These are phyloP conservation scores for Candida tibetensis DNA, from an alignment of 805 yeast species.

Conservation along the genomic window DNA sequence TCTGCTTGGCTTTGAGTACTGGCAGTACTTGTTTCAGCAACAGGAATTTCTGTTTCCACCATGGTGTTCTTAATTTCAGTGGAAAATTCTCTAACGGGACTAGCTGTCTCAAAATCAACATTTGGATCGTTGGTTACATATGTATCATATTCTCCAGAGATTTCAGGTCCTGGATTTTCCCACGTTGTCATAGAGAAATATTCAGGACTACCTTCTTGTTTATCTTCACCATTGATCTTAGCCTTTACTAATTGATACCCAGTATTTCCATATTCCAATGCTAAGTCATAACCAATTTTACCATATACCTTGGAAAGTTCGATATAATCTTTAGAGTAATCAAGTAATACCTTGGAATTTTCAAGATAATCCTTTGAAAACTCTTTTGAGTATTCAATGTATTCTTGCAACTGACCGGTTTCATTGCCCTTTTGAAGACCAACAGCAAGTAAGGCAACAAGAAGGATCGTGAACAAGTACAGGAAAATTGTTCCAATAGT, in stretches of 20 bases:
- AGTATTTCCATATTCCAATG: conserved; percentile 21
- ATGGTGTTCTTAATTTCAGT: background rate
- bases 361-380: conserved; percentile 3
- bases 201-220: conserved; percentile 16
- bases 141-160: conserved; percentile 2
- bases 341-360: background rate
- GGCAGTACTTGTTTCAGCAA: background rate
- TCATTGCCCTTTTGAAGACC: conserved; percentile 34
- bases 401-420: conserved; percentile 30
- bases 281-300: conserved; percentile 12
- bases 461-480: conserved; percentile 31
- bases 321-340: conserved; percentile 9
- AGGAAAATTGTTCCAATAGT: conserved; percentile 32
- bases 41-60: too few species aligned
- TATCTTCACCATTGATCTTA: conserved; percentile 21
- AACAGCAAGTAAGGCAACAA: conserved; percentile 31
- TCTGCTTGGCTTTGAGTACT: too few species aligned
- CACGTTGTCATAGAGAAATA: conserved; percentile 25
- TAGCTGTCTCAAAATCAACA: background rate
- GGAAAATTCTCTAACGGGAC: background rate
- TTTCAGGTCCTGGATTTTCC: conserved; percentile 6
- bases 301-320: conserved; percentile 21
- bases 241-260: conserved; percentile 28
- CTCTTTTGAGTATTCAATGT: conserved; percentile 5
- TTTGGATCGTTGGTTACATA: conserved; percentile 2